Evolutionary conservation across 129 eudicot genomes (phyloP), one percentile per base, ranked within the genome.

Genomic region (Smallanthus sonchifolius): DNA sequence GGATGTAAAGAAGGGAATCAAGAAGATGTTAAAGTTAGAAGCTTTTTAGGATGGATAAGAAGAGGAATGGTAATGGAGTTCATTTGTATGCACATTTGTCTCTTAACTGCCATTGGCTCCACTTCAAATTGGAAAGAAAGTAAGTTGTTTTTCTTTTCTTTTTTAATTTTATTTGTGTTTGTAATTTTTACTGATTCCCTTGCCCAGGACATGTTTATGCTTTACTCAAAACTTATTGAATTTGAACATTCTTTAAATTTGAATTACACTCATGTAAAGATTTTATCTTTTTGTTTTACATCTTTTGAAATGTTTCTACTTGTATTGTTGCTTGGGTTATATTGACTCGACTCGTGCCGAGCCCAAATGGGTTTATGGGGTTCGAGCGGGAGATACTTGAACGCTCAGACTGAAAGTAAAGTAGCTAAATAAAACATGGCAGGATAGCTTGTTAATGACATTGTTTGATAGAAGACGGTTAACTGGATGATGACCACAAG

Each of bases 231-330:
- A 70, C 68, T 54, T 35, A 70, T 42, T 70, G 54, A 65, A 59
- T 82, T 64, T 82, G 86, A 77, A 82, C 86, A 77, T 82, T 82
- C 80, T 77, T 82, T 73, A 42, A 55, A 75, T 48, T 82, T 82
- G 63, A 62, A 68, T 56, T 30, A 70, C 74, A 70, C 45, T 65
- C 44, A 59, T 78, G 86, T 82, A 82, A 82, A 77, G 83, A 77
- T 77, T 75, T 77, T 39, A 48, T 51, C 73, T 39, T 51, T n/a
- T 35, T 67, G 59, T 70, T 80, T 43, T 43, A 68, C 71, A 34
- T 79, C 40, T 73, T 15, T 63, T 44, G 57, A 59, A 59, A 28
- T 76, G 51, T 32, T 45, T 74, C 5, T 7, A 64, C 44, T 39
- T 14, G 35, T 55, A n/a, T 39, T 56, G 52, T 7, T 39, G 20